These are phyloP conservation scores for Paramecium octaurelia DNA, from an alignment of 73 alveolate genomes.

Conservation along the genomic window DNA sequence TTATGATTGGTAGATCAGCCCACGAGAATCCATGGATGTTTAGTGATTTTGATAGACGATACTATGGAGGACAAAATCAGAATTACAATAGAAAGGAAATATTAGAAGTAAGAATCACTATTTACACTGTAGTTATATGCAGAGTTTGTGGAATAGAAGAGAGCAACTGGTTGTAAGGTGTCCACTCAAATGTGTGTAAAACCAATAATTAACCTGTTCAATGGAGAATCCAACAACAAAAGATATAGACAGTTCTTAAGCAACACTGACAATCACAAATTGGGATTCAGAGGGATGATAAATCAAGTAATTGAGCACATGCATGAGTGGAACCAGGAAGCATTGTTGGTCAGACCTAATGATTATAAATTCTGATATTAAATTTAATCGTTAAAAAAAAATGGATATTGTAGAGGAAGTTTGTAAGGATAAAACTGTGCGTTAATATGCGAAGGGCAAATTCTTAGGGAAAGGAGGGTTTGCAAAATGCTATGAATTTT, in stretches of 20 bases:
- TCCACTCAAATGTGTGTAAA: slow-evolving; percentile 23
- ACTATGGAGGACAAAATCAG: slow-evolving; percentile 67
- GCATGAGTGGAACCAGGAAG: slow-evolving; percentile 29
- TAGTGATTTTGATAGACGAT: slow-evolving; percentile 80
- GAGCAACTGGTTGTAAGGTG: neutral
- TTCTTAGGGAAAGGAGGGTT: slow-evolving; percentile 96
- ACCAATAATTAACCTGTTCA: neutral
- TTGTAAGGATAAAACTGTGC: neutral
- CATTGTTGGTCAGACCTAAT: slow-evolving; percentile 36
- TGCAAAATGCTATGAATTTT: slow-evolving; percentile 93
- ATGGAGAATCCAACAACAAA: slow-evolving; percentile 12
- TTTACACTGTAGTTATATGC: neutral
- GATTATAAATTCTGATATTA: slow-evolving; percentile 33
- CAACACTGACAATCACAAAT: slow-evolving; percentile 1
- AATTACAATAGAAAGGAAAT: slow-evolving; percentile 66
- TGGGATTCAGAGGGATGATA: slow-evolving; percentile 42
- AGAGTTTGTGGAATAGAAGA: slow-evolving; percentile 9
- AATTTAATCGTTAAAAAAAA: neutral
- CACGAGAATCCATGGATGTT: slow-evolving; percentile 91
- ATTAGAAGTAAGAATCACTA: neutral
- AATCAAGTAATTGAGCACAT: neutral
- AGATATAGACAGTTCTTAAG: slow-evolving; percentile 13
- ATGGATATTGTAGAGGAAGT: slow-evolving; percentile 15
- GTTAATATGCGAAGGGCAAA: slow-evolving; percentile 63
- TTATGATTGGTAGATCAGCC: slow-evolving; percentile 95